These are phyloP conservation scores for Bipolaris sorokiniana DNA, from an alignment of 2,329 filamentous ascomycete species.

Conservation along the genomic window DNA sequence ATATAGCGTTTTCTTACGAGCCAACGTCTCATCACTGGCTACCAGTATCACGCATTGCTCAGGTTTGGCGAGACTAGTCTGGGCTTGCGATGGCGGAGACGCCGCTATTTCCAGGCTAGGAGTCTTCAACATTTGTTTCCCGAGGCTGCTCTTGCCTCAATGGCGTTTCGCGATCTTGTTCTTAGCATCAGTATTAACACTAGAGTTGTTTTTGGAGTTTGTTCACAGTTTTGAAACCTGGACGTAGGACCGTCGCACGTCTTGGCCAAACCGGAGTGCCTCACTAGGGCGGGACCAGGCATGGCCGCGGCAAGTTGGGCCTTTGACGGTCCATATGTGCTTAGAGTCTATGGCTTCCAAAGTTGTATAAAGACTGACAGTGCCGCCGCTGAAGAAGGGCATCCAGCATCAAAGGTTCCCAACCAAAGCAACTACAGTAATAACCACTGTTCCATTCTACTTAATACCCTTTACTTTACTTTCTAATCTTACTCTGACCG, in stretches of 20 bases:
- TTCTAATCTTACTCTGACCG: slow-evolving; percentile 41
- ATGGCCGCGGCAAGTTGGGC: slow-evolving; percentile 14
- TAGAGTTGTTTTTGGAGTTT: slow-evolving; percentile 23
- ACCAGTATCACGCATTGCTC: slow-evolving; percentile 12
- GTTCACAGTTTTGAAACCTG: slow-evolving; percentile 22
- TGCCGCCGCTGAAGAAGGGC: slow-evolving; percentile 28
- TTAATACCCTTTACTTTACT: slow-evolving; percentile 32
- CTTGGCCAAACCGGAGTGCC: slow-evolving; percentile 42
- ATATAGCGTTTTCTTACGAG: slow-evolving; percentile 5
- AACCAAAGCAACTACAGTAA: slow-evolving; percentile 44
- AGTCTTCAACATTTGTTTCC: slow-evolving; percentile 25
- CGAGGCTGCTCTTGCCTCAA: slow-evolving; percentile 31
- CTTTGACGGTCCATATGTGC: neutral
- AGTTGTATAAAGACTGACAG: slow-evolving; percentile 37
- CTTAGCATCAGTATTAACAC: slow-evolving; percentile 16
- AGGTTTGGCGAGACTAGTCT: slow-evolving; percentile 3
- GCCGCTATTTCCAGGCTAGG: slow-evolving; percentile 23
- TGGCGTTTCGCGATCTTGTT: slow-evolving; percentile 29
- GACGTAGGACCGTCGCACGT: slow-evolving; percentile 22
- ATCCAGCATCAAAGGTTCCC: slow-evolving; percentile 46
- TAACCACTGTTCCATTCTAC: slow-evolving; percentile 38
- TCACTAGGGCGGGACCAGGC: slow-evolving; percentile 24
- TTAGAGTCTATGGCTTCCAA: neutral
- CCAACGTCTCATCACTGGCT: slow-evolving; percentile 21
- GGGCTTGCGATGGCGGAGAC: neutral